Base-by-base conservation (phyloP, 2,329 filamentous ascomycete species). In the Venturia nashicola region DNA sequence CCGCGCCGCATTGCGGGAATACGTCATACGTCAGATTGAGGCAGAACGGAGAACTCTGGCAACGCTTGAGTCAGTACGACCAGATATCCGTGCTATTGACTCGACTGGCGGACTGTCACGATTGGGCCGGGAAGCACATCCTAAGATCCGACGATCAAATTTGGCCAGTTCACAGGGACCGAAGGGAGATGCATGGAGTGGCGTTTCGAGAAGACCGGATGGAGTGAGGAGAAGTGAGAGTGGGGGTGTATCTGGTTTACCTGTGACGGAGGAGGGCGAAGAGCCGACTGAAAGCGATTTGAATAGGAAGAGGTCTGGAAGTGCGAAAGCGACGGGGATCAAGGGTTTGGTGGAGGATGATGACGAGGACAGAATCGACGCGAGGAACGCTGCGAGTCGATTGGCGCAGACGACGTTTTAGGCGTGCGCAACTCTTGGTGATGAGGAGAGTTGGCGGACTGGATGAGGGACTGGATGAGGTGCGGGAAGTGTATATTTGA, bases 171-270 rank as follows among this genome's bases (percentile, higher is more conserved):
- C 89, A 70, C 94, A 99, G 76, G 94, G 94, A 0, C 93, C 94
- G 61, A 96, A 96, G 78, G 94, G 94, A n/a, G 94, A 99, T 75
- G 88, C 94, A 18, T 99, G 94, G 94, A 96, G 91, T 70, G 94
- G 94, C 65, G 91, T 97, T 36, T 90, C 92, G 43, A 84, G 94
- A 66, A 84, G 90, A 64, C 86, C 87, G 90, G 74, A 96, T 69
- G 87, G 86, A n/a, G 76, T 91, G 64, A 88, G 91, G 69, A 92
- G 87, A 72, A 82, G 92, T 68, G 91, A 88, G 64, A 86, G 88
- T 59, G 89, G 85, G 72, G 83, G 89, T 67, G 83, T 86, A 67
- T 79, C 66, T 51, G 72, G 69, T 42, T 72, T 83, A n/a, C 81
- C 82, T 36, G 77, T 86, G 11, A 78, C 81, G 16, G 87, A 90